Evolutionary conservation across 805 yeast genomes (phyloP).

Genomic region (Soucietia sequanensis): DNA sequence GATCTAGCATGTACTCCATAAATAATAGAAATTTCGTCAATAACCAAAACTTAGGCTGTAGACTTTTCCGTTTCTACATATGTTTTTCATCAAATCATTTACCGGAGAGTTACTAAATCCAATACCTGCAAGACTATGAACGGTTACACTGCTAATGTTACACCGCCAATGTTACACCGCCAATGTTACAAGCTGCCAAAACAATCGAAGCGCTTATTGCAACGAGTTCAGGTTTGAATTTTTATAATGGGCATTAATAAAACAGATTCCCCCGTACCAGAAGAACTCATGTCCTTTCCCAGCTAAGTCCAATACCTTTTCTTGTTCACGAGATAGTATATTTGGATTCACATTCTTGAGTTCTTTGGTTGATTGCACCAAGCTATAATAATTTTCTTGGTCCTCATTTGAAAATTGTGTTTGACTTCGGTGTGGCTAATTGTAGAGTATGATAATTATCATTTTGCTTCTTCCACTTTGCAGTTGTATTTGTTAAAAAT

Average conservation of each 20-base stretch:
- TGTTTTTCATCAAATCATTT: conserved; percentile 46
- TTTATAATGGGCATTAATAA: conserved; percentile 63
- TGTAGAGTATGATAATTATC: conserved; percentile 30
- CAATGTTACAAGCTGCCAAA: conserved; percentile 77
- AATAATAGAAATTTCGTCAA: conserved; percentile 82
- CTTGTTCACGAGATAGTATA: conserved; percentile 54
- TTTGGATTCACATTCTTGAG: conserved; percentile 35
- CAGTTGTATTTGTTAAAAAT: too few species aligned
- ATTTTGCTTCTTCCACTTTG: too few species aligned
- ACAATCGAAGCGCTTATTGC: conserved; percentile 87
- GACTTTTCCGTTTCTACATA: conserved; percentile 54
- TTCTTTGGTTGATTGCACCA: conserved; percentile 2
- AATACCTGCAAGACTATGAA: conserved; percentile 76
- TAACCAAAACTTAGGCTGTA: conserved; percentile 54
- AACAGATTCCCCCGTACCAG: conserved; percentile 97
- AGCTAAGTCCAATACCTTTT: conserved; percentile 62
- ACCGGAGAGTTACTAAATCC: conserved; percentile 65
- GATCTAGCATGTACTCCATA: conserved; percentile 67
- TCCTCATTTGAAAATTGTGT: too few species aligned
- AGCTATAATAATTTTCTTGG: not conserved
- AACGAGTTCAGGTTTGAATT: conserved; percentile 49
- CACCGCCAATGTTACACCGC: conserved; percentile 84
- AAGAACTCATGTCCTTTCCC: conserved; percentile 75
- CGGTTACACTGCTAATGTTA: conserved; percentile 71
- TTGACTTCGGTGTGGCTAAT: conserved; percentile 27